Evolutionary conservation across 768 basidiomycete species (phyloP).

Genomic region (Lentinula lateritia): DNA sequence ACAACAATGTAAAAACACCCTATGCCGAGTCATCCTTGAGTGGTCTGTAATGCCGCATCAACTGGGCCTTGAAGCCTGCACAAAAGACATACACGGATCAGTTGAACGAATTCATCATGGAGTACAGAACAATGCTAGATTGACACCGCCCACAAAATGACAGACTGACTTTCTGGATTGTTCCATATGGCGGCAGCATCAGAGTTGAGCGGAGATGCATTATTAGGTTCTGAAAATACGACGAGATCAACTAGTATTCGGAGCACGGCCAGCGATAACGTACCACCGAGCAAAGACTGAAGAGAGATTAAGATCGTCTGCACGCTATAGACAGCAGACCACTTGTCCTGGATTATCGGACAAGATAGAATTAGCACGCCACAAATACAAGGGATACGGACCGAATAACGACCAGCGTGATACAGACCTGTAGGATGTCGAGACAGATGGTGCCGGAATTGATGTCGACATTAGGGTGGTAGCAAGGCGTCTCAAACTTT

Average conservation of each 20-base stretch:
- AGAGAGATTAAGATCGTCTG: conserved; percentile 85
- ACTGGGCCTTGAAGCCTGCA: conserved; percentile 65
- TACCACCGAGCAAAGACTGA: conserved; percentile 85
- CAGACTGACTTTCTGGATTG: conserved; percentile 48
- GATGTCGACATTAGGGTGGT: conserved; percentile 88
- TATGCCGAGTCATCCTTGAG: conserved; percentile 31
- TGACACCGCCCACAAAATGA: neutral
- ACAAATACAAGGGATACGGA: neutral
- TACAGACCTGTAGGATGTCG: conserved; percentile 76
- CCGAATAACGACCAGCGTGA: neutral
- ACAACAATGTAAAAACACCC: neutral
- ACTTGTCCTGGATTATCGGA: conserved; percentile 63
- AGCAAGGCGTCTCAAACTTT: conserved; percentile 87
- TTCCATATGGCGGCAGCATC: conserved; percentile 84
- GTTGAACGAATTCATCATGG: neutral
- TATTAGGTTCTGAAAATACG: conserved; percentile 71
- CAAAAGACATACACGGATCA: neutral
- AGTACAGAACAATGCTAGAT: neutral
- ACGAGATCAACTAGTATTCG: neutral
- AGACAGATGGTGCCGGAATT: conserved; percentile 73
- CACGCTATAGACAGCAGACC: conserved; percentile 91
- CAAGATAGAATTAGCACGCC: neutral
- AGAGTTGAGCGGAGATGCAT: conserved; percentile 83
- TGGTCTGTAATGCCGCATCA: conserved; percentile 70
- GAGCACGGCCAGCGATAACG: conserved; percentile 15